These are phyloP conservation scores for Tuber brumale DNA, from an alignment of 495 filamentous ascomycete species.

Conservation along the genomic window DNA sequence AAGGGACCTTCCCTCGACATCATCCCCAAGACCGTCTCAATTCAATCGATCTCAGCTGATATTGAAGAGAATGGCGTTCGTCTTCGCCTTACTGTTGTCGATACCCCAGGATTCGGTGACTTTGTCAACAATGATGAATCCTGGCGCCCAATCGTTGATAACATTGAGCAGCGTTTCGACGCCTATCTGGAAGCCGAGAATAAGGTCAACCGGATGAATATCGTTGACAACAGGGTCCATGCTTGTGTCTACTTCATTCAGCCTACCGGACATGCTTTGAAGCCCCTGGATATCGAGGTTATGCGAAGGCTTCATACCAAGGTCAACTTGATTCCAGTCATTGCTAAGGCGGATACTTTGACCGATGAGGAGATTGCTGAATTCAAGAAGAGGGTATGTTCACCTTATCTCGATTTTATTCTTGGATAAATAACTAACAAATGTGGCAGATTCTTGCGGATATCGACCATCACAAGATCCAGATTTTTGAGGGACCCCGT, in stretches of 20 bases:
- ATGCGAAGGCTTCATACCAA: slow-evolving; percentile 99
- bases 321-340: slow-evolving; percentile 98
- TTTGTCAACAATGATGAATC: slow-evolving; percentile 99
- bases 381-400: slow-evolving; percentile 89
- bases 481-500: slow-evolving; percentile 97
- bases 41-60: slow-evolving; percentile 96
- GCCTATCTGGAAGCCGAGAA: slow-evolving; percentile 98
- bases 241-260: slow-evolving; percentile 99
- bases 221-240: slow-evolving; percentile 96
- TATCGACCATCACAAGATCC: slow-evolving; percentile 90
- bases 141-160: slow-evolving; percentile 96
- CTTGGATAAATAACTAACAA: slow-evolving; percentile 26
- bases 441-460: slow-evolving; percentile 78
- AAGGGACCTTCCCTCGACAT: slow-evolving; percentile 95
- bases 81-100: slow-evolving; percentile 91
- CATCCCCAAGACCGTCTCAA: slow-evolving; percentile 96
- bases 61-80: slow-evolving; percentile 99
- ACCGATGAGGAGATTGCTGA: slow-evolving; percentile 90
- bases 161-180: slow-evolving; percentile 98
- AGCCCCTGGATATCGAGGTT: slow-evolving; percentile 97
- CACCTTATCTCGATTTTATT: slow-evolving; percentile 1
- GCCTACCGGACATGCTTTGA: slow-evolving; percentile 96
- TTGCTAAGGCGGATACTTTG: slow-evolving; percentile 95
- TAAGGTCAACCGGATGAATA: slow-evolving; percentile 99
- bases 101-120: slow-evolving; percentile 96